These are phyloP conservation scores for Phytophthora rubi DNA, from an alignment of 352 stramenopile genomes.

Conservation along the genomic window DNA sequence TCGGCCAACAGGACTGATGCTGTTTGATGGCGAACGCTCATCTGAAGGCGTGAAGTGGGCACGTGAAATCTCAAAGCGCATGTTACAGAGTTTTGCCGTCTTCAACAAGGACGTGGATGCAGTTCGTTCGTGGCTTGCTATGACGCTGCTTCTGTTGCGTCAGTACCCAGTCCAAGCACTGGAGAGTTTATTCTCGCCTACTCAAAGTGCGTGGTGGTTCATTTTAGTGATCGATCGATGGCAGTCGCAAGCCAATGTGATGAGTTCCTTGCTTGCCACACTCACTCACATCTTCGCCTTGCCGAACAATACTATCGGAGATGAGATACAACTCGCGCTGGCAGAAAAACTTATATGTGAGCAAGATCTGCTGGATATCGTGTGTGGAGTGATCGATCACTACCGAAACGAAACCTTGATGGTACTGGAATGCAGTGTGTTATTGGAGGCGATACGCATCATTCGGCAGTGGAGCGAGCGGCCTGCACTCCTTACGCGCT, in stretches of 20 bases:
- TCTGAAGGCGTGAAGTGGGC: slow-evolving; percentile 17
- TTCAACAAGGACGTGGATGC: slow-evolving; percentile 21
- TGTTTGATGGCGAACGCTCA: slow-evolving; percentile 16
- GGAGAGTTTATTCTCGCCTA: slow-evolving; percentile 9
- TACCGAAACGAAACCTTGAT: slow-evolving; percentile 5
- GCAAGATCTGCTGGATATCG: slow-evolving; percentile 21
- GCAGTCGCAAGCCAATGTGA: slow-evolving; percentile 15
- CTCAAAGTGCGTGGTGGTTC: slow-evolving; percentile 25
- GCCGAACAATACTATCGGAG: slow-evolving; percentile 17
- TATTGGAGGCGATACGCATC: slow-evolving; percentile 35
- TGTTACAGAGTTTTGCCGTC: slow-evolving; percentile 24
- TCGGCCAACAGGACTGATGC: slow-evolving; percentile 6
- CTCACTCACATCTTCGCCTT: slow-evolving; percentile 31
- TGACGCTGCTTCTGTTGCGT: slow-evolving; percentile 24
- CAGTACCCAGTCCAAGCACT: slow-evolving; percentile 17
- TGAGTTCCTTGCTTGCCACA: slow-evolving; percentile 10
- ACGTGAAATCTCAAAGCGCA: slow-evolving; percentile 15
- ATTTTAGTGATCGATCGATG: slow-evolving; percentile 24
- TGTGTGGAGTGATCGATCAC: slow-evolving; percentile 17
- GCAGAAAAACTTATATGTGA: slow-evolving; percentile 18
- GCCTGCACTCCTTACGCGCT: not conserved
- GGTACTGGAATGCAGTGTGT: not conserved
- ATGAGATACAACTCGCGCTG: slow-evolving; percentile 13
- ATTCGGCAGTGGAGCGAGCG: slow-evolving; percentile 35
- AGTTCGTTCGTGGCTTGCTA: slow-evolving; percentile 29